Base-by-base conservation (phyloP, 1,139 yeast genomes). In the Magnusiomyces clavatus region DNA sequence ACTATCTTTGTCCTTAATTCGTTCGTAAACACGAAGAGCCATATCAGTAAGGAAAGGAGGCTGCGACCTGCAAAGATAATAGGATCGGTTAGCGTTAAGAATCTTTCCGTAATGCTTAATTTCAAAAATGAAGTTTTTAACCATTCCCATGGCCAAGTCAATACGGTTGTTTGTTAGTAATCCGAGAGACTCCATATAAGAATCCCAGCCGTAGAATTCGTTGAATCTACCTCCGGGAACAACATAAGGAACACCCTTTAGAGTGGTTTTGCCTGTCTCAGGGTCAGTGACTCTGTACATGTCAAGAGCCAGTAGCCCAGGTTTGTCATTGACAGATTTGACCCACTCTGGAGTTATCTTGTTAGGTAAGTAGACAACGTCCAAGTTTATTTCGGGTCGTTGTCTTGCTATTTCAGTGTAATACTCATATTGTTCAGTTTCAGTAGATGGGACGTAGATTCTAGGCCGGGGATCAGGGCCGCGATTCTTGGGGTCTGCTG, bases 171-270 rank as follows among this genome's bases (percentile, higher is more conserved):
- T 87, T 14, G 80, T 77, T 43, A 92, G 68, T 49, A 92, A 73
- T 1, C 98, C 98, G 36, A 90, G 69, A 0, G 95, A 80, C 64
- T 86, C 92, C 84, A 94, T 86, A 65, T 92, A 92, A 1, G 97
- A 88, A 67, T 92, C 98, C 98, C 98, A 92, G 8, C 98, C 98
- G 63, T 92, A 92, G 52, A 89, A 77, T 69, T 92, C 98, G 68
- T 94, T 94, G 69, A 92, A 92, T 57, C 98, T 74, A 19, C 98
- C 98, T 14, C 98, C 98, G 0, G 98, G 98, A 11, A 92, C 98
- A 20, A 88, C 86, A 66, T 90, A 92, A 0, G 96, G 96, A 62
- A 80, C 83, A 36, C 88, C 87, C 44, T 77, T 72, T 49, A 86
- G 67, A 50, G 50, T 49, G 17, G 50, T 47, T 51, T 73, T 72